These are phyloP conservation scores for Aspergillus terreus DNA, from an alignment of 2,329 filamentous ascomycete species.

Conservation along the genomic window DNA sequence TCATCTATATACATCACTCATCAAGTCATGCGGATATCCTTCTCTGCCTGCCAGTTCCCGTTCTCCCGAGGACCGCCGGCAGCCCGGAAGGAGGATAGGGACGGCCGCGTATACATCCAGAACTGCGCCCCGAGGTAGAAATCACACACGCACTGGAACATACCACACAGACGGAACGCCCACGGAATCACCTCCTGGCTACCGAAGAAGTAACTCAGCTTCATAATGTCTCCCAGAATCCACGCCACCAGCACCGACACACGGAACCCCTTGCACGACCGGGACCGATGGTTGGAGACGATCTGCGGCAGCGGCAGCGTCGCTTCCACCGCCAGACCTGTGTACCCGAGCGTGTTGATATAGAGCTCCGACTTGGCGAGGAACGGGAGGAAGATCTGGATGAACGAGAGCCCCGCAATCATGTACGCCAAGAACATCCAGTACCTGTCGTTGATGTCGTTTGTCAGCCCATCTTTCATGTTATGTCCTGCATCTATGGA, in stretches of 20 bases:
- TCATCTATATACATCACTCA: conserved; percentile 3
- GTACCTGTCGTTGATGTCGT: conserved; percentile 39
- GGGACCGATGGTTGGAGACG: conserved; percentile 44
- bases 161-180: conserved; percentile 47
- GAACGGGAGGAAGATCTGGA: conserved; percentile 53
- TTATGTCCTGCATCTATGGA: background rate
- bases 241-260: conserved; percentile 46
- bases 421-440: conserved; percentile 58
- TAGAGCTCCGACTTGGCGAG: conserved; percentile 42
- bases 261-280: conserved; percentile 48
- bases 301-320: conserved; percentile 47
- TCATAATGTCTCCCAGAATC: conserved; percentile 49
- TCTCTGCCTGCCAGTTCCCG: conserved; percentile 28
- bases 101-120: conserved; percentile 41
- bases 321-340: conserved; percentile 47
- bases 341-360: conserved; percentile 42
- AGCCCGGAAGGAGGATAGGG: conserved; percentile 9
- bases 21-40: conserved; percentile 38
- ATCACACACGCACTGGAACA: conserved; percentile 49
- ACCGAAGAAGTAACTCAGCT: conserved; percentile 49
- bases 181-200: conserved; percentile 42
- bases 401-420: conserved; percentile 43
- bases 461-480: background rate
- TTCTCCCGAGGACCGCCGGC: conserved; percentile 20
- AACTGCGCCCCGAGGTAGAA: conserved; percentile 46